These are phyloP conservation scores for Zarea fungicola DNA, from an alignment of 2,329 filamentous ascomycete species.

Conservation along the genomic window DNA sequence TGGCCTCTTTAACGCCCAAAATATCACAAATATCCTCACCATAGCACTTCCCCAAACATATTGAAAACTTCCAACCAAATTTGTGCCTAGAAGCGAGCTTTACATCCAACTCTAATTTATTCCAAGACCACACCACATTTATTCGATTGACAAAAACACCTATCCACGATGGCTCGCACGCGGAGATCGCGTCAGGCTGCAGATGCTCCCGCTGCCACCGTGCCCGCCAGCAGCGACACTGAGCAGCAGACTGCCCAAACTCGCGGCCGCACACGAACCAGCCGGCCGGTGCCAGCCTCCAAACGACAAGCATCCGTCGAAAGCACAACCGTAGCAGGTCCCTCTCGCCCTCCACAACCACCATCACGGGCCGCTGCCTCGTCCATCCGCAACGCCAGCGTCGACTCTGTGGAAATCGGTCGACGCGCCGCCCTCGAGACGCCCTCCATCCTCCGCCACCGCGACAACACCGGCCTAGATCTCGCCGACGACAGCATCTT, in stretches of 20 bases:
- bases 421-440: conserved; percentile 30
- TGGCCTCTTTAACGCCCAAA: not conserved
- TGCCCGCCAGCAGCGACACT: conserved; percentile 14
- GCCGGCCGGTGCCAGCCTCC: conserved; percentile 8
- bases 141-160: not conserved
- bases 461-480: conserved; percentile 45
- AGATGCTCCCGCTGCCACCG: conserved; percentile 16
- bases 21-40: not conserved
- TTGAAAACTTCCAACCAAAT: no score
- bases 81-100: no score
- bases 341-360: not conserved
- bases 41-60: not conserved
- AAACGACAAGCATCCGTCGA: conserved; percentile 8
- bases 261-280: conserved; percentile 19
- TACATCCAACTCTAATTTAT: no score
- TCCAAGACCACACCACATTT: no score
- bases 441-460: conserved; percentile 27
- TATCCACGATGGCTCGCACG: conserved; percentile 25
- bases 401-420: conserved; percentile 32
- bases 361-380: no score
- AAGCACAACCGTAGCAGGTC: conserved; percentile 18
- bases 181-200: conserved; percentile 26
- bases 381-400: conserved; percentile 21
- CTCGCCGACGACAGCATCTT: conserved; percentile 44
- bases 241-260: conserved; percentile 23